Base-by-base conservation (phyloP, 331 rosid species). In the Malus hybrid region DNA sequence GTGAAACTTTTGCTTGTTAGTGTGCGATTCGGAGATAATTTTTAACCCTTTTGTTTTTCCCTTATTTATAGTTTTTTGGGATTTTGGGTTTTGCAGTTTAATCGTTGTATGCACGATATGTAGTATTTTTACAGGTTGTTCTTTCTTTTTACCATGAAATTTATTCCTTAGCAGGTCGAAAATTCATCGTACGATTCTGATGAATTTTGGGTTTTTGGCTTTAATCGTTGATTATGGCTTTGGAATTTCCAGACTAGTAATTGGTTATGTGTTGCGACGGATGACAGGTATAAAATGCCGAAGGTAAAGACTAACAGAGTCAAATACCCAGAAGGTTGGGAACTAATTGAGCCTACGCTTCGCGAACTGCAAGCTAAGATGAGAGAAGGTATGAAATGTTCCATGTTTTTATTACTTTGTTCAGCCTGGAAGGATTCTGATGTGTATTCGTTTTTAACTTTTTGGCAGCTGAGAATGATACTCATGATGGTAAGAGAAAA, bases 291-390 rank as follows among this genome's bases (percentile, higher is more conserved):
- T 58, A 79, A 82, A 65, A 89, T 93, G 97, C 97, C 97, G 5
- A 93, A 93, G 82, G 97, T 93, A n/a, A 93, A 93, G 90, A 93
- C 98, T 8, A 89, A 84, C 70, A 93, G 93, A 33, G 95, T 93
- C 55, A 93, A 85, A 60, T 86, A 89, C 80, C 98, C 98, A 1
- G 98, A 93, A 75, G 98, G 98, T 5, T 93, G 98, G 98, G 96
- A 91, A 61, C 75, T 91, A 73, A 93, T 93, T 20, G 98, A 93
- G 85, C 98, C 98, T 24, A 91, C 97, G 55, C 85, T 93, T 58
- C 91, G 93, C 33, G 98, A 93, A 60, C 90, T 93, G 77, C 96
- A 93, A 87, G 95, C 89, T 60, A 93, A 93, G 86, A 93, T 93
- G 97, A 89, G 98, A 80, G 98, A 93, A 89, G 98, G 95, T 92